These are phyloP conservation scores for Lizonia empirigonia DNA, from an alignment of 2,329 filamentous ascomycete species.

Conservation along the genomic window DNA sequence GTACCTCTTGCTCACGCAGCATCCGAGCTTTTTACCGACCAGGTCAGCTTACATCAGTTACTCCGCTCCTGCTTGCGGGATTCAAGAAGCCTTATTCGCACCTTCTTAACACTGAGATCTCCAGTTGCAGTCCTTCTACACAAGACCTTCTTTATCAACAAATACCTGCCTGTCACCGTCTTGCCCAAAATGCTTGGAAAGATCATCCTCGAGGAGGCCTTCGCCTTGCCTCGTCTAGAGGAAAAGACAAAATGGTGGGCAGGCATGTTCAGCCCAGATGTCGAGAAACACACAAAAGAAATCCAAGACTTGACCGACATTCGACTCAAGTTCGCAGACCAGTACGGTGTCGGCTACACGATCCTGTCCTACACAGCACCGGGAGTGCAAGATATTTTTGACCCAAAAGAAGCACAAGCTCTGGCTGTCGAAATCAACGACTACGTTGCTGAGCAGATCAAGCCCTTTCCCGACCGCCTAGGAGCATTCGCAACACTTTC, in stretches of 20 bases:
- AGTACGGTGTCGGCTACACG: conserved; percentile 55
- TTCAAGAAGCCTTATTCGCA: too few species aligned
- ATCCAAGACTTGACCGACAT: conserved; percentile 57
- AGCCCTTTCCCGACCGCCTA: conserved; percentile 50
- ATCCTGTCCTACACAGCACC: conserved; percentile 57
- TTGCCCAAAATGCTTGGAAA: conserved; percentile 63
- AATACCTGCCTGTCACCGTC: too few species aligned
- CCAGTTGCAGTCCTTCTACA: too few species aligned
- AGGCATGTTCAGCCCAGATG: conserved; percentile 62
- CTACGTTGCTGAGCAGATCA: conserved; percentile 53
- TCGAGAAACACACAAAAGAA: conserved; percentile 63
- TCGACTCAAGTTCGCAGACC: conserved; percentile 51
- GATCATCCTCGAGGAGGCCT: conserved; percentile 67
- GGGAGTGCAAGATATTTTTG: conserved; percentile 56
- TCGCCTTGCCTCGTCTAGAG: conserved; percentile 63
- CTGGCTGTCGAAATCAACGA: conserved; percentile 56
- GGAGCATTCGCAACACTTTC: conserved; percentile 43
- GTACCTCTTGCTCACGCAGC: too few species aligned
- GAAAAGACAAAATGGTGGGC: conserved; percentile 68
- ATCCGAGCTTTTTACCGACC: too few species aligned
- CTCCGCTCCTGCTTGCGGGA: too few species aligned
- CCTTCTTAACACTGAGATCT: too few species aligned
- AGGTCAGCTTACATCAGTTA: too few species aligned
- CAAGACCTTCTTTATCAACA: too few species aligned
- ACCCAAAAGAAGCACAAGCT: conserved; percentile 51